A percentile compares a stretch with the other conserved stretches of the same genome.
These are phyloP conservation scores for Naegleria lovaniensis DNA, from an alignment of 208 protist genomes.

Conservation along the genomic window DNA sequence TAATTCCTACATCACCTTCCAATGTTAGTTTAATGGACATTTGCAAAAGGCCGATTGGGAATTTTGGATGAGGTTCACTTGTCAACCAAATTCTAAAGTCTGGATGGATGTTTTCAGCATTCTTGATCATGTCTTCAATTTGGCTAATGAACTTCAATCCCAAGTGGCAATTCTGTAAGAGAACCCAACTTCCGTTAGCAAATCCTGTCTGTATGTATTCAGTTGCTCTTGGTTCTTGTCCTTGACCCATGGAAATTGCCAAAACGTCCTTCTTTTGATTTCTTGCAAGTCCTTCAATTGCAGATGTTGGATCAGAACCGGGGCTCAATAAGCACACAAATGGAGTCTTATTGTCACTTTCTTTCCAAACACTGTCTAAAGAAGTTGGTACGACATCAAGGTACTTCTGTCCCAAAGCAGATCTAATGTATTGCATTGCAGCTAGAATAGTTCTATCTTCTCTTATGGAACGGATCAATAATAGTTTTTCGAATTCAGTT, in stretches of 20 bases:
- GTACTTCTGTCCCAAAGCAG: slow-evolving; percentile 81
- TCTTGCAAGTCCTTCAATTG: slow-evolving; percentile 86
- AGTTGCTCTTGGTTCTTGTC: slow-evolving; percentile 89
- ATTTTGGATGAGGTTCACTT: slow-evolving; percentile 79
- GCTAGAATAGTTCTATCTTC: slow-evolving; percentile 90
- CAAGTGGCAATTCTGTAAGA: slow-evolving; percentile 95
- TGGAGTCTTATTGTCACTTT: slow-evolving; percentile 75
- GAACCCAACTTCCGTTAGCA: slow-evolving; percentile 79
- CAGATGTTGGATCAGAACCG: slow-evolving; percentile 88
- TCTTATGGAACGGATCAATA: slow-evolving; percentile 84
- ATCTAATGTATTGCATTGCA: slow-evolving; percentile 78
- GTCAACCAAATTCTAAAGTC: slow-evolving; percentile 88
- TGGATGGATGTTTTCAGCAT: slow-evolving; percentile 35
- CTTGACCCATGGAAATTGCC: slow-evolving; percentile 94
- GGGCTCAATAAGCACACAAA: slow-evolving; percentile 91
- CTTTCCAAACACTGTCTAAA: slow-evolving; percentile 73
- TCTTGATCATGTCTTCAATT: slow-evolving; percentile 54
- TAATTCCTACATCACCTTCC: slow-evolving; percentile 75
- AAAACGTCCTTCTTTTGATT: slow-evolving; percentile 87
- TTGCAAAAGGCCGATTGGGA: slow-evolving; percentile 89
- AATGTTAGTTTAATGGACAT: slow-evolving; percentile 74
- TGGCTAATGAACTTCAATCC: slow-evolving; percentile 85
- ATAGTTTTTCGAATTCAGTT: slow-evolving; percentile 80
- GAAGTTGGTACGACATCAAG: slow-evolving; percentile 76
- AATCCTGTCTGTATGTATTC: slow-evolving; percentile 58